A percentile compares a stretch with the other conserved stretches of the same genome.
Conservation (phyloP, 768 basidiomycete genomes). For the Phylloporus scabripes region DNA sequence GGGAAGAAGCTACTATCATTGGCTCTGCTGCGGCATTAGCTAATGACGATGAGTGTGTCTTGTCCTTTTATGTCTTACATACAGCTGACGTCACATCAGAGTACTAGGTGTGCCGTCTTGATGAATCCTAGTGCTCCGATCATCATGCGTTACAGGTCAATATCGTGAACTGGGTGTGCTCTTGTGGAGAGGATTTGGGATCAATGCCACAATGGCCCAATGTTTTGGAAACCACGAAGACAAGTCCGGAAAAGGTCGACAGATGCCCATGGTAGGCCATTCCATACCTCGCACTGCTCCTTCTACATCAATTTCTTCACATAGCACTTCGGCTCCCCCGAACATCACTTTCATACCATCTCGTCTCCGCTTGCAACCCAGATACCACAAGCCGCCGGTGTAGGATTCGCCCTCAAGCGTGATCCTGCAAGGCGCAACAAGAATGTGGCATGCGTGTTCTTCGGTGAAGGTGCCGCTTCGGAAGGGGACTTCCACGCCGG, state of each 20-base stretch:
- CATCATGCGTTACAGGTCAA: constrained; percentile 50
- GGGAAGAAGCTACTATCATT: constrained; percentile 87
- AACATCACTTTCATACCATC: constrained; percentile 89
- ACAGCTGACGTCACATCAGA: constrained; percentile 34
- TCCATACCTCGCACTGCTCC: background rate
- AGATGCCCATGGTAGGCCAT: constrained; percentile 82
- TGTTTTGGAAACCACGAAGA: constrained; percentile 88
- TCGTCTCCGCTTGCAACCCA: constrained; percentile 93
- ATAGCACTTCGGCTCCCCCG: constrained; percentile 80
- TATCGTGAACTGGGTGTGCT: constrained; percentile 92
- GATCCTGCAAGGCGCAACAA: constrained; percentile 61
- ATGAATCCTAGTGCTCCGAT: background rate
- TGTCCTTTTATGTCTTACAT: background rate
- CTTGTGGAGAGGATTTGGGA: constrained; percentile 77
- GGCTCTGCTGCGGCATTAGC: constrained; percentile 86
- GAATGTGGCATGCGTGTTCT: constrained; percentile 82
- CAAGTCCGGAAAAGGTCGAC: constrained; percentile 73
- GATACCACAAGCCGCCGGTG: constrained; percentile 92
- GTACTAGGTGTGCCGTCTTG: constrained; percentile 54
- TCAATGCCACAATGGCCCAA: constrained; percentile 84
- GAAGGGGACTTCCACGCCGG: constrained; percentile 97
- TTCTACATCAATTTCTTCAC: constrained; percentile 7
- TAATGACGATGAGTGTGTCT: constrained; percentile 74
- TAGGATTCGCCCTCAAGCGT: constrained; percentile 83
- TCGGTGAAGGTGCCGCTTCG: constrained; percentile 91